Base-by-base conservation (phyloP, 495 filamentous ascomycete species). In the Coniosporium apollinis region DNA sequence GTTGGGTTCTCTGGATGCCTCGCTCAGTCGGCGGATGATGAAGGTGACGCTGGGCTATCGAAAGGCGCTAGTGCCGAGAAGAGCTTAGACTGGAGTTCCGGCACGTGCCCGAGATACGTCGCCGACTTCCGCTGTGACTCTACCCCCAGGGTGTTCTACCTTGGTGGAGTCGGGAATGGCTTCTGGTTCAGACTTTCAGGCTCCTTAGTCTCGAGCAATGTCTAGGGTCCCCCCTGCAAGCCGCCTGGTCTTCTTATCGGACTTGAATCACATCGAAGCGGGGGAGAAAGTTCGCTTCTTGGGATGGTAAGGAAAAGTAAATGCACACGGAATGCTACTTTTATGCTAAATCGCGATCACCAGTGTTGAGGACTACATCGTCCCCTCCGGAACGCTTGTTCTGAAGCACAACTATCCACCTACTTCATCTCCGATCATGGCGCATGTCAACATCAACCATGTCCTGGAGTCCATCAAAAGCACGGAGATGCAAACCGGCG, bases 241-340 rank as follows among this genome's bases (percentile, higher is more conserved):
- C 7, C 64, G 56, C 26, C 66, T 81, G 24, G 71, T 70, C 37
- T 72, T 85, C 38, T 66, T 94, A 28, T 71, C 69, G 13, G 60
- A 70, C 21, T 60, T 94, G 4, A 57, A 60, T 11, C 53, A 47
- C 19, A 59, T 63, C 22, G 56, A 64, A 16, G 46, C 62, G 11
- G 75, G 79, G 22, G 61, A 70, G 10, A 94, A 94, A 57, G 72
- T 94, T 40, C 74, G 87, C 35, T 93, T 94, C 57, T 63, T 94
- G 17, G 86, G 84, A 56, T 94, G 87, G 85, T 89, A 65, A 61
- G 73, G 54, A 18, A 34, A 18, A 22, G 28, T 21, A 4, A 43
- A 34, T 8, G 6, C 5, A 24, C 7, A 13, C 6, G 26, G 19
- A 14, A 34, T 5, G 10, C 19, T 3, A 10, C 20, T 24, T 33